These are phyloP conservation scores for Stagonosporopsis rhizophila DNA, from an alignment of 2,329 filamentous ascomycete genomes.

Conservation along the genomic window DNA sequence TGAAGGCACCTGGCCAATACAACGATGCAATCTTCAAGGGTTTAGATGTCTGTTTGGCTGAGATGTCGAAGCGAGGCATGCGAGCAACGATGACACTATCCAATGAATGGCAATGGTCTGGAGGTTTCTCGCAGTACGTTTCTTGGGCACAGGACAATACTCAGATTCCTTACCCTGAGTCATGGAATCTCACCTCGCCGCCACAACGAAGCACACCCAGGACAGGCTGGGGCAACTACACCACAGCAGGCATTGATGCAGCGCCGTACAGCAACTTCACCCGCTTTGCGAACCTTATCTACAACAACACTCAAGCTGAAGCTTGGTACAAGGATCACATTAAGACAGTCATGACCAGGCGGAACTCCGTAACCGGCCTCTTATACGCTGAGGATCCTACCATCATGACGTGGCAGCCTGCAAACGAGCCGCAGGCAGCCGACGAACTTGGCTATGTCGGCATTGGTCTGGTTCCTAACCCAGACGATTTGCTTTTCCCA, in stretches of 20 bases:
- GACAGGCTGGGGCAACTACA: constrained; percentile 52
- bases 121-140: constrained; percentile 50
- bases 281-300: constrained; percentile 46
- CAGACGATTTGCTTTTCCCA: constrained; percentile 44
- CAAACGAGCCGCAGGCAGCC: constrained; percentile 49
- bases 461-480: constrained; percentile 38
- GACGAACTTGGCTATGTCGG: constrained; percentile 36
- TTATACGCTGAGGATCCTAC: constrained; percentile 45
- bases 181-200: constrained; percentile 49
- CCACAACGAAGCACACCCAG: constrained; percentile 44
- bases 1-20: constrained; percentile 47
- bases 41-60: constrained; percentile 49
- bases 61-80: constrained; percentile 51
- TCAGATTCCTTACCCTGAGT: constrained; percentile 47
- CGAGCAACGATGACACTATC: constrained; percentile 51
- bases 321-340: constrained; percentile 50
- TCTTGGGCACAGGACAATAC: constrained; percentile 48
- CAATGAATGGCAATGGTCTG: constrained; percentile 52
- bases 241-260: constrained; percentile 43
- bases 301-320: constrained; percentile 45
- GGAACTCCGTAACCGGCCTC: constrained; percentile 48
- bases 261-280: constrained; percentile 39
- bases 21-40: constrained; percentile 50
- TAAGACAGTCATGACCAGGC: constrained; percentile 44
- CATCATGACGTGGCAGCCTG: constrained; percentile 53